Evolutionary conservation across 2,329 filamentous ascomycete species (phyloP).

Genomic region (Leptographium procerum): DNA sequence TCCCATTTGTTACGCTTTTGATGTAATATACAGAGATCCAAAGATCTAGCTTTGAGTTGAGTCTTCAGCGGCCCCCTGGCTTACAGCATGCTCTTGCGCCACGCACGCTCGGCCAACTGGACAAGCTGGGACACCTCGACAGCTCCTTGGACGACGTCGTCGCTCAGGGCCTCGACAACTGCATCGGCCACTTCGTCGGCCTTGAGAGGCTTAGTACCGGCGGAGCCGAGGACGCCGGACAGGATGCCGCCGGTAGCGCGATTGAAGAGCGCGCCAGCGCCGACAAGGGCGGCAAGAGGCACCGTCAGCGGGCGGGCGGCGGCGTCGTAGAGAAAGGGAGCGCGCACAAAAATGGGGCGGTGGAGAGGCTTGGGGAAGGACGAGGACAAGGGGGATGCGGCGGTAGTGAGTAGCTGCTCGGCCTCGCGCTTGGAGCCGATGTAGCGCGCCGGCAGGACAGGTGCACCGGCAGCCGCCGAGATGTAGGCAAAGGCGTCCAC

Average conservation of each 20-base stretch:
- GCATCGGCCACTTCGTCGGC: conserved; percentile 82
- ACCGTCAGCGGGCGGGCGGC: conserved; percentile 69
- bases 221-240: conserved; percentile 66
- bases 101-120: conserved; percentile 65
- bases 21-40: background rate
- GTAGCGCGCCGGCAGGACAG: conserved; percentile 74
- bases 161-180: conserved; percentile 73
- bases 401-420: conserved; percentile 35
- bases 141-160: conserved; percentile 60
- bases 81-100: conserved; percentile 85
- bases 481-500: conserved; percentile 73
- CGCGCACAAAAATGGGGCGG: conserved; percentile 71
- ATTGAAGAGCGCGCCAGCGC: conserved; percentile 67
- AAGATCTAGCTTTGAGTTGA: background rate
- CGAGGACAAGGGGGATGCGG: conserved; percentile 27
- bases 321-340: conserved; percentile 81
- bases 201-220: conserved; percentile 75
- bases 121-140: conserved; percentile 75
- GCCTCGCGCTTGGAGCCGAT: conserved; percentile 87
- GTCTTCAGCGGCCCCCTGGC: background rate
- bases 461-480: conserved; percentile 76
- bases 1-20: too few species aligned
- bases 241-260: conserved; percentile 64
- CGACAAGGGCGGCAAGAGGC: conserved; percentile 69
- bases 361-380: conserved; percentile 54